Conservation (phyloP, 192 early-diverging fungal species). For the Gaertneriomyces sp. region DNA sequence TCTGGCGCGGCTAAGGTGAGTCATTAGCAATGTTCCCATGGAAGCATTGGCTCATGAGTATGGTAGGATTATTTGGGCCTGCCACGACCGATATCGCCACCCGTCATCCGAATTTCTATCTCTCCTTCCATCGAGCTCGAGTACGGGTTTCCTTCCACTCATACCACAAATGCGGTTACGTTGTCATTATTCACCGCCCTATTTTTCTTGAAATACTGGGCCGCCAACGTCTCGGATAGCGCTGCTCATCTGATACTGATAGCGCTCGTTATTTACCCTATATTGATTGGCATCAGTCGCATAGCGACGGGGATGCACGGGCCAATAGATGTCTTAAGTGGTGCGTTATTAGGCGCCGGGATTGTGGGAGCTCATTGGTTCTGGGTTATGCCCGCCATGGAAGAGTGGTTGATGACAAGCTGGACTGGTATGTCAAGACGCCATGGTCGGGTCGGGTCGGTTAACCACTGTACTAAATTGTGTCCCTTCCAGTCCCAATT, state of each 20-base stretch:
- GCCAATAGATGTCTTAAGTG: conserved; percentile 71
- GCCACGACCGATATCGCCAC: conserved; percentile 78
- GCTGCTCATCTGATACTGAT: conserved; percentile 30
- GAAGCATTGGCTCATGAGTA: no score
- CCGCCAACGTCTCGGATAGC: conserved; percentile 21
- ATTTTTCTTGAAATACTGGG: conserved; percentile 27
- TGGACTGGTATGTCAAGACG: conserved; percentile 37
- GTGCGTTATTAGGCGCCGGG: conserved; percentile 57
- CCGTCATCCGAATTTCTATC: conserved; percentile 67
- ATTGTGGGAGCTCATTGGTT: conserved; percentile 62
- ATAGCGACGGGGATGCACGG: conserved; percentile 89
- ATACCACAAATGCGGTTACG: conserved; percentile 79
- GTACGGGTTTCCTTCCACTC: conserved; percentile 91
- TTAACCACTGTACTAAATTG: background rate
- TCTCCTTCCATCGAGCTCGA: conserved; percentile 68
- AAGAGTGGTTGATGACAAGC: conserved; percentile 26
- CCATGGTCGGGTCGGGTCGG: background rate
- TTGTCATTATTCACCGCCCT: conserved; percentile 53
- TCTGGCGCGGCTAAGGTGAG: conserved; percentile 22
- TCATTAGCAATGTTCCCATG: background rate
- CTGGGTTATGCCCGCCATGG: conserved; percentile 36
- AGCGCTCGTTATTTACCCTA: conserved; percentile 47
- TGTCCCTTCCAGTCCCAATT: conserved; percentile 7
- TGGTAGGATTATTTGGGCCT: conserved; percentile 78
- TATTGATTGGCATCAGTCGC: conserved; percentile 67